These are phyloP conservation scores for Malania oleifera DNA, from an alignment of 164 flowering plant genomes.

Conservation along the genomic window DNA sequence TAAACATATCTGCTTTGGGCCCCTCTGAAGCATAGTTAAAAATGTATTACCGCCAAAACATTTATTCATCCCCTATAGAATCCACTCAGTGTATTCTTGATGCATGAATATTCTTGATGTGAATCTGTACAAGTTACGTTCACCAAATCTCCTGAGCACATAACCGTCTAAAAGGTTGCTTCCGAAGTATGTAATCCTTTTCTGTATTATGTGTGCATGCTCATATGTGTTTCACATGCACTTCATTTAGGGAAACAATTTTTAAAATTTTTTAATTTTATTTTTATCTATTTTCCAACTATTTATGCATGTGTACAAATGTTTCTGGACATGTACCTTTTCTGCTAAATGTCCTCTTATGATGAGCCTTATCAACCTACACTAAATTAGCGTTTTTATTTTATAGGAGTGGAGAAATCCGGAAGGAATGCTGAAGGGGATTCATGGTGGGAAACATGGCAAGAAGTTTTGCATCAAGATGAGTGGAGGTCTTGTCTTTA, in stretches of 20 bases:
- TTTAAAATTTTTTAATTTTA: no score
- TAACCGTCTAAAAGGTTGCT: neutral
- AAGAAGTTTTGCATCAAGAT: conserved; percentile 94
- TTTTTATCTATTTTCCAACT: no score
- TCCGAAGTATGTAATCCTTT: neutral
- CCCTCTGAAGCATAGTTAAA: no score
- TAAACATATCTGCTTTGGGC: no score
- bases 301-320: no score
- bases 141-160: neutral
- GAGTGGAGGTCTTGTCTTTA: conserved; percentile 73
- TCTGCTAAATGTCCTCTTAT: neutral
- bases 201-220: neutral
- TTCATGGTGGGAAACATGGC: conserved; percentile 99
- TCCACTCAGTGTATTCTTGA: no score
- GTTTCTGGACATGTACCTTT: neutral
- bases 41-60: no score
- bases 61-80: no score
- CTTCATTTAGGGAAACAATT: no score
- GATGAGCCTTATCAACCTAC: neutral
- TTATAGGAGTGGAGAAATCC: conserved; percentile 88
- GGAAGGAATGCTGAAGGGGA: conserved; percentile 96
- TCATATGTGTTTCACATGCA: neutral
- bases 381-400: neutral
- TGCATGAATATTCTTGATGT: no score
- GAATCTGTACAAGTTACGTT: no score